Base-by-base conservation (phyloP, 441 rosid species). In the Croton setiger region DNA sequence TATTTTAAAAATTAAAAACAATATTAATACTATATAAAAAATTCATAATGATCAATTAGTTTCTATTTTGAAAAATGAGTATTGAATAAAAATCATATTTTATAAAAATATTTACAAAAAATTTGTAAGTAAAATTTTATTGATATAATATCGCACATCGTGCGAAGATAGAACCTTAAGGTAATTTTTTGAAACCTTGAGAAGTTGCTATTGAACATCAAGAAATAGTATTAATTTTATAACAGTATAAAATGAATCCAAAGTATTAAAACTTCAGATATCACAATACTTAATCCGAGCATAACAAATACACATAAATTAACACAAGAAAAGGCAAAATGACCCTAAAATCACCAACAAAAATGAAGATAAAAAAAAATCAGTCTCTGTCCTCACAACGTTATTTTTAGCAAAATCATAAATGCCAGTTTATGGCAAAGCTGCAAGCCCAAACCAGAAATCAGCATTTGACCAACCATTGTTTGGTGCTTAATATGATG, bases 401-500 rank as follows among this genome's bases (percentile, higher is more conserved):
- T 73, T 75, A 73, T 78, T 75, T 52, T 74, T 73, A 67, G 47
- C 70, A 78, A 73, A 58, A 75, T 35, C 63, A 53, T 18, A 39
- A 65, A 23, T 65, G 74, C 57, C 67, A 73, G 71, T 33, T 56
- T 58, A 54, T 52, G 31, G 62, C 66, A n/a, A 66, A 76, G 70
- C 63, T 10, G 65, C 78, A 61, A 65, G 60, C 73, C 44, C 55
- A 62, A 63, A 48, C 77, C 39, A 47, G 66, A 72, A 53, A 72
- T 31, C 69, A 37, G 54, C 67, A 66, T 63, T 54, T 37, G 47
- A 61, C 51, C 51, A 64, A 67, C 75, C 23, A 56, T 5, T 37
- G 57, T 15, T 6, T 39, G 43, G 43, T 39, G 7, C 43, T 2
- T 11, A 66, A 39, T 5, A 65, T 11, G 51, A 52, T 8, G 31